These are phyloP conservation scores for Actinomortierella ambigua DNA, from an alignment of 371 early-diverging fungal genomes.

Conservation along the genomic window DNA sequence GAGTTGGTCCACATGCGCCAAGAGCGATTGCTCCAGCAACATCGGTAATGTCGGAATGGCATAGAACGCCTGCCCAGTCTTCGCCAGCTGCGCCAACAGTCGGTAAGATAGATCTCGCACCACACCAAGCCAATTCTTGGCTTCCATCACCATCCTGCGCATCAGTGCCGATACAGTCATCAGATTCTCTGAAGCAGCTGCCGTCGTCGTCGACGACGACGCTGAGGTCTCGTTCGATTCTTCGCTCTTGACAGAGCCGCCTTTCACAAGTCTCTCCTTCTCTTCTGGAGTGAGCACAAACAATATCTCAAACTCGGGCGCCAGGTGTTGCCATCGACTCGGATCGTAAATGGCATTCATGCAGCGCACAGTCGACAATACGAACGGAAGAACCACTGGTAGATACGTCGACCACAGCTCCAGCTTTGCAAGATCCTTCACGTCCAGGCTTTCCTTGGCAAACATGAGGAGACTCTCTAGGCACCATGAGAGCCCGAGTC, in stretches of 20 bases:
- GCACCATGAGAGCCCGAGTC: conserved; percentile 18
- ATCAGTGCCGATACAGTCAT: not conserved
- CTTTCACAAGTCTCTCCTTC: conserved; percentile 35
- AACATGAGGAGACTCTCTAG: conserved; percentile 19
- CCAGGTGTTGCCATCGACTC: conserved; percentile 6
- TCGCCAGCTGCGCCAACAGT: conserved; percentile 40
- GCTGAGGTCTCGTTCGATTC: not conserved
- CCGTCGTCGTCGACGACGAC: not conserved
- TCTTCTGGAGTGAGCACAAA: conserved; percentile 22
- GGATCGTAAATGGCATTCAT: conserved; percentile 19
- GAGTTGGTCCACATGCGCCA: conserved; percentile 40
- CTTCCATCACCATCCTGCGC: conserved; percentile 8
- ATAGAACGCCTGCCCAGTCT: conserved; percentile 48
- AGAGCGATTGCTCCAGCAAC: conserved; percentile 35
- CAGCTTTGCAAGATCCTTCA: conserved; percentile 9
- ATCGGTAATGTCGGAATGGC: conserved; percentile 32
- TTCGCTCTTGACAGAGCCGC: conserved; percentile 7
- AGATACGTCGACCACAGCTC: conserved; percentile 29
- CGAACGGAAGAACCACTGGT: conserved; percentile 15
- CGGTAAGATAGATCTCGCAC: conserved; percentile 39
- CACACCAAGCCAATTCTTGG: conserved; percentile 28
- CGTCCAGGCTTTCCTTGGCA: conserved; percentile 31
- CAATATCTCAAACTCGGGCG: conserved; percentile 20
- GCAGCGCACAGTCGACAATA: conserved; percentile 30
- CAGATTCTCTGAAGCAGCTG: not conserved